Base-by-base conservation (phyloP, 257 asterid species). In the Plectranthus barbatus region DNA sequence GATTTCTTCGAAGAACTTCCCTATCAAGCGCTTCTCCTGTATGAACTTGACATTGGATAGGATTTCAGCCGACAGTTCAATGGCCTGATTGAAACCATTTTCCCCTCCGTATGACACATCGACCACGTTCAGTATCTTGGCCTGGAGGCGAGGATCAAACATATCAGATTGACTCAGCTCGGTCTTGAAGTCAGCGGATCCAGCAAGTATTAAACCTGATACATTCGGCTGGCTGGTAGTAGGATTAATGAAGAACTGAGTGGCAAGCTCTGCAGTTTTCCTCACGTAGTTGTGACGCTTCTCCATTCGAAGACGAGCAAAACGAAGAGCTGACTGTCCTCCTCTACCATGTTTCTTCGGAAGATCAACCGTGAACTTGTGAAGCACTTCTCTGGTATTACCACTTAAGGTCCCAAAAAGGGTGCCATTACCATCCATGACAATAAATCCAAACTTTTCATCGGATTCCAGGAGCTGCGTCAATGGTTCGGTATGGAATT, bases 81-180 rank as follows among this genome's bases (percentile, higher is more conserved):
- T 82, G 24, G 85, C 88, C 73, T 82, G 88, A 61, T 82, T 82
- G 77, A 82, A 82, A 23, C 88, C 88, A 31, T 82, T 82, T 67
- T 82, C 88, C 56, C 88, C 88, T 41, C 88, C 88, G 14, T 82
- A 82, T 0, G 88, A 82, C n/a, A 82, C 88, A 63, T 82, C 88
- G 0, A 77, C 88, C 54, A 82, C 88, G 41, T 82, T 82, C 5
- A 82, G 76, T 52, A 82, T 82, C 80, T 82, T 82, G 44, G 88
- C 81, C 64, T 68, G 80, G 53, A 82, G 79, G 4, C 88, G 88
- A 58, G 85, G 88, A 50, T 82, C 88, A n/a, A 82, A 82, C 85
- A 82, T 79, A 46, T 82, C 88, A 13, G 88, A 82, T 68, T 82
- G 85, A 68, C 85, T 79, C 63, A 82, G 72, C 71, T 82, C 88